Percentiles rank a stretch among this genome's conserved stretches.
These are phyloP conservation scores for Pseudogymnoascus pannorum DNA, from an alignment of 2,329 filamentous ascomycete genomes.

Conservation along the genomic window DNA sequence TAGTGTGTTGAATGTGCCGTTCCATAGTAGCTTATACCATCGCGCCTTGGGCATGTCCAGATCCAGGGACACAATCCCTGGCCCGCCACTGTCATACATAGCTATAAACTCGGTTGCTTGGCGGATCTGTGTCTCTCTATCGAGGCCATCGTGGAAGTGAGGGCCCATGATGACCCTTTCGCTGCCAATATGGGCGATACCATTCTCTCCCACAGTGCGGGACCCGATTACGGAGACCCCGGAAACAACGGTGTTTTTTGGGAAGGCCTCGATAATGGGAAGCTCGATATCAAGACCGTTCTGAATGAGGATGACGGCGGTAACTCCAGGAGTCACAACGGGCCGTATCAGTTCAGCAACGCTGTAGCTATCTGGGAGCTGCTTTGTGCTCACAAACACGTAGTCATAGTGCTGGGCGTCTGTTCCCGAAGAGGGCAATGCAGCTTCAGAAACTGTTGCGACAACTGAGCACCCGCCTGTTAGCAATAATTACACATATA, in stretches of 20 bases:
- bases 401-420: constrained; percentile 22
- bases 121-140: constrained; percentile 6
- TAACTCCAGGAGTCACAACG: constrained; percentile 23
- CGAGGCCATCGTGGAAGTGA: constrained; percentile 18
- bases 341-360: constrained; percentile 24
- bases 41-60: constrained; percentile 19
- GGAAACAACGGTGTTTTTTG: constrained; percentile 20
- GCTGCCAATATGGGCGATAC: constrained; percentile 20
- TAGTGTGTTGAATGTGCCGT: constrained; percentile 21
- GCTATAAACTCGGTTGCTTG: constrained; percentile 20
- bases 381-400: constrained; percentile 27
- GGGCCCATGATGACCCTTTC: constrained; percentile 20
- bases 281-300: constrained; percentile 28
- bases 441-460: not conserved
- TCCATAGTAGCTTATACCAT: constrained; percentile 25
- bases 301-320: constrained; percentile 25
- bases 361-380: constrained; percentile 25
- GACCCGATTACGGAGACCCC: constrained; percentile 23
- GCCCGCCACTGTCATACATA: constrained; percentile 20
- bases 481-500: not conserved
- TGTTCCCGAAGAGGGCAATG: not conserved
- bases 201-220: constrained; percentile 17
- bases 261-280: constrained; percentile 20
- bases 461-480: not conserved
- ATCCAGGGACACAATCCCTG: constrained; percentile 19